Percentiles rank a stretch among this genome's conserved stretches.
Evolutionary conservation across 345 rosid species (phyloP).

Genomic region (Aquilaria malaccensis): DNA sequence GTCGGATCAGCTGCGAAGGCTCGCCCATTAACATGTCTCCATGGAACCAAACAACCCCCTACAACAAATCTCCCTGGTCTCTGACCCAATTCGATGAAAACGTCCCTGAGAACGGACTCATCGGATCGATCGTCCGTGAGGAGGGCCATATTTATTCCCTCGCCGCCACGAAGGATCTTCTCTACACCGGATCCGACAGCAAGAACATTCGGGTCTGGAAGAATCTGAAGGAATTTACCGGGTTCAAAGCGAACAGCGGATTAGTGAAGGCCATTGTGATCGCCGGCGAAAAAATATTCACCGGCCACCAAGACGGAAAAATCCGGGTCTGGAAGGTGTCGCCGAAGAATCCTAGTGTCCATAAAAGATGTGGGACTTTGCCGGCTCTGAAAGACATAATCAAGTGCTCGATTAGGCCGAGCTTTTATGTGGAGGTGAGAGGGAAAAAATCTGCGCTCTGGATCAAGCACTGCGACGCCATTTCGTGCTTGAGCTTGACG

Average conservation of each 20-base stretch:
- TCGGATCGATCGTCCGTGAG: slow-evolving; percentile 85
- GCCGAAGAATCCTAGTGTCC: slow-evolving; percentile 54
- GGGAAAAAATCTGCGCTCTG: slow-evolving; percentile 64
- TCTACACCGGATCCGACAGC: slow-evolving; percentile 94
- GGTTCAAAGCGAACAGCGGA: slow-evolving; percentile 88
- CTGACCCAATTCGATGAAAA: slow-evolving; percentile 29
- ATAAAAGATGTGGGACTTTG: slow-evolving; percentile 70
- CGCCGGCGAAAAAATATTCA: slow-evolving; percentile 72
- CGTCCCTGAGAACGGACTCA: slow-evolving; percentile 48
- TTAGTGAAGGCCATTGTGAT: slow-evolving; percentile 85
- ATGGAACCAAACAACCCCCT: slow-evolving; percentile 73
- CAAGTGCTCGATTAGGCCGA: slow-evolving; percentile 77
- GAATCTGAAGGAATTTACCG: slow-evolving; percentile 75
- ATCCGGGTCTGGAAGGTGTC: slow-evolving; percentile 86
- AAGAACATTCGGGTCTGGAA: slow-evolving; percentile 98
- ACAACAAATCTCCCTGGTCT: slow-evolving; percentile 38
- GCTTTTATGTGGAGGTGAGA: slow-evolving; percentile 74
- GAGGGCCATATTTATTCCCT: slow-evolving; percentile 94
- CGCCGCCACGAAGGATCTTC: slow-evolving; percentile 75
- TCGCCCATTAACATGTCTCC: slow-evolving; percentile 97
- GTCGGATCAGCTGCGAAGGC: slow-evolving; percentile 73
- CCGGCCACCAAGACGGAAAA: slow-evolving; percentile 94
- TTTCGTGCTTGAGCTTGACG: slow-evolving; percentile 72
- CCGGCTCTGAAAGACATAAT: slow-evolving; percentile 85
- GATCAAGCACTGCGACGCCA: slow-evolving; percentile 91